Base-by-base conservation (phyloP, 2,329 filamentous ascomycete genomes). In the Penicillium brevicompactum region DNA sequence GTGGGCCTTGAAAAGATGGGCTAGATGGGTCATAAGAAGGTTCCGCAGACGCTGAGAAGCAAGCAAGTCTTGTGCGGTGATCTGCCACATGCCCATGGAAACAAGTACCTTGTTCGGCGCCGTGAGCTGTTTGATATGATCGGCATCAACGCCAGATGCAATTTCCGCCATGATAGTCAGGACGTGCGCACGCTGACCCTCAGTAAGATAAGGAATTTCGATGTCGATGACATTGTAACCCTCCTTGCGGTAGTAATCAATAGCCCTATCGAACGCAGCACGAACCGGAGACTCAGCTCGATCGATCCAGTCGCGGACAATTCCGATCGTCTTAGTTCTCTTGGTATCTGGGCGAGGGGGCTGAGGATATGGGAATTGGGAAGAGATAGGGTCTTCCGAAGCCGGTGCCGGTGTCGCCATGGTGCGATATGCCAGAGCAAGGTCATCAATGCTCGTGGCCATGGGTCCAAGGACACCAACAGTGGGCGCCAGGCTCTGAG, bases 391-490 rank as follows among this genome's bases (percentile, higher is more conserved):
- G 68, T 88, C 82, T 2, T 80, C 73, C 5, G 62, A 61, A 31
- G 64, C 62, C 0, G 87, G 84, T 65, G 96, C 83, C 0, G 91
- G 89, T 49, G 85, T 82, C 2, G 89, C 83, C 82, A 95, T 91
- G 64, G 90, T 71, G 47, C 90, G 86, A 76, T 94, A 97, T n/a
- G 89, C 88, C 49, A 92, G 80, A 58, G 88, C 87, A 5, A 97
- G 83, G 66, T 96, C 92, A 34, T 86, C 80, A 59, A 89, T 89
- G 51, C 83, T 93, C 46, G 85, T 82, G 14, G 90, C 88, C 66
- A 96, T 83, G 7, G 92, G 92, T 0, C 91, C 90, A 6, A 84
- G 78, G 14, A 94, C 87, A 53, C 83, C 84, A 32, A 85, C 86
- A 0, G 83, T 88, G 32, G 81, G 79, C 24, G 82, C 83, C 49